Evolutionary conservation across 179 eudicot species (phyloP).

Genomic region (Patellifolia procumbens): DNA sequence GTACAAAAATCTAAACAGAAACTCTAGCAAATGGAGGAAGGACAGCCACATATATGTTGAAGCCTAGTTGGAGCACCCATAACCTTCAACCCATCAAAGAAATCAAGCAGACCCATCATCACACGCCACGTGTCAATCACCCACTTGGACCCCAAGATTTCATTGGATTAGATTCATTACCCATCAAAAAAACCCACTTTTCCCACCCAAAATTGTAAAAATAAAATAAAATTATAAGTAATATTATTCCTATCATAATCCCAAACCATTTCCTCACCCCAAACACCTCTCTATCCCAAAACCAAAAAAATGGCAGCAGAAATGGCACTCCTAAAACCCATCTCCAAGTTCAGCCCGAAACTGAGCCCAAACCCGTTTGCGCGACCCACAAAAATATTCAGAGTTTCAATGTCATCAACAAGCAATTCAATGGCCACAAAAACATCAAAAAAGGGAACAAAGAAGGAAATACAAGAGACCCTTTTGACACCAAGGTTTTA

Average conservation of each 20-base stretch:
- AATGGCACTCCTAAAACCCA: conserved; percentile 82
- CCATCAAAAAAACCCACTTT: not conserved
- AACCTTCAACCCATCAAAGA: conserved; percentile 25
- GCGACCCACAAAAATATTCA: conserved; percentile 28
- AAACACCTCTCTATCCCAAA: not conserved
- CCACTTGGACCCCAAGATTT: conserved; percentile 49
- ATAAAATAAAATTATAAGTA: not conserved
- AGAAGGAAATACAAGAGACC: conserved; percentile 68
- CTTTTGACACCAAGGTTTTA: conserved; percentile 83
- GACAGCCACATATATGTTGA: conserved; percentile 13
- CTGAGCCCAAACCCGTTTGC: conserved; percentile 24
- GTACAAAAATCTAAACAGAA: not conserved
- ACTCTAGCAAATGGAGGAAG: conserved; percentile 15
- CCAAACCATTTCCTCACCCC: not conserved
- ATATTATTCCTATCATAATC: not conserved
- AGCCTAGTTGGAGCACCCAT: conserved; percentile 7
- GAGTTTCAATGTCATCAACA: conserved; percentile 52
- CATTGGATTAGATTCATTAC: conserved; percentile 59
- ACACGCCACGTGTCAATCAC: conserved; percentile 55
- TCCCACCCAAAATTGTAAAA: conserved; percentile 11
- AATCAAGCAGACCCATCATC: conserved; percentile 49
- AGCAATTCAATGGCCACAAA: conserved; percentile 28
- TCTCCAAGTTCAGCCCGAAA: conserved; percentile 52
- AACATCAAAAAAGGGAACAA: conserved; percentile 41
- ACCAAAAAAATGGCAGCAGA: conserved; percentile 53